Base-by-base conservation (phyloP, 371 early-diverging fungal species). In the Parasitella parasitica region DNA sequence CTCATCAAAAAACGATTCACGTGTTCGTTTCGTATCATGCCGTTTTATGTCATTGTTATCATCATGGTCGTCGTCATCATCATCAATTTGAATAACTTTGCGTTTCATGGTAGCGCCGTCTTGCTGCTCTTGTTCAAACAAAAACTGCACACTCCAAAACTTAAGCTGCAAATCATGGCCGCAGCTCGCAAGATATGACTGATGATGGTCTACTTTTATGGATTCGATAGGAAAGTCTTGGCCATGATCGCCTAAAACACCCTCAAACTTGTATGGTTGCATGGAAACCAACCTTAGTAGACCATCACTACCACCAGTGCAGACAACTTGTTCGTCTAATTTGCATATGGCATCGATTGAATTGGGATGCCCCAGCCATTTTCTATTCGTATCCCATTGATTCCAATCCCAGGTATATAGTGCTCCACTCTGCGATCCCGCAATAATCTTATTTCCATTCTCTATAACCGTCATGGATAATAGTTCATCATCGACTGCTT, bases 261-360 rank as follows among this genome's bases (percentile, higher is more conserved):
- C 92, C 9, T 91, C 76, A 41, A 96, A 86, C 60, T 83, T 51
- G 12, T 61, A 22, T 13, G 61, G 48, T 24, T 15, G 24, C 6
- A 54, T 12, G 11, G 61, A 48, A 13, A 54, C 54, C 20, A 48
- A 32, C 35, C 66, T 38, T 34, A 66, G 26, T 34, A 66, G 15
- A 24, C 97, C 97, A 71, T 97, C 97, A 62, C 89, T 86, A 11
- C 89, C 86, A 13, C 95, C 97, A 1, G 97, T 95, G 43, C 86
- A 86, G 13, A 95, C 79, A 13, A 86, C 82, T 54, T 86, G 80
- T 51, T 96, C 94, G 28, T 87, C 89, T 39, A 95, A 71, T 66
- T 86, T 88, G 67, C 86, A 85, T 22, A 97, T 82, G 1, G 93
- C 70, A 61, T 94, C 93, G 28, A 97, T 85, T 12, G 91, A 88